These are phyloP conservation scores for Cucurbita maxima DNA, from an alignment of 306 rosid genomes.

Conservation along the genomic window DNA sequence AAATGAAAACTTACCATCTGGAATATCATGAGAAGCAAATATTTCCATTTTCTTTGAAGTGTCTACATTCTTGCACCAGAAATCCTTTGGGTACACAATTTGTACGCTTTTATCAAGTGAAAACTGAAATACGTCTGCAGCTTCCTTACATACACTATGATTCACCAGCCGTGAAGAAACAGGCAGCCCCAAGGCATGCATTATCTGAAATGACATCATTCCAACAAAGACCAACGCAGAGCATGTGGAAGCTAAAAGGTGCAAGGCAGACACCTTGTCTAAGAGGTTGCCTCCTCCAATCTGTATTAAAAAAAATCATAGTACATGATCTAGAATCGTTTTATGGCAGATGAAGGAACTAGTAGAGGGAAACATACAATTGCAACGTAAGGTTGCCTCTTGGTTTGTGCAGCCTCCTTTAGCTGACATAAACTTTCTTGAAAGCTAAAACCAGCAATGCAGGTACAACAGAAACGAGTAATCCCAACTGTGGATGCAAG, in stretches of 20 bases:
- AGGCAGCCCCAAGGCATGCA: constrained; percentile 52
- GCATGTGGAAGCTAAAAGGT: constrained; percentile 54
- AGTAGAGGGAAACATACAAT: constrained; percentile 38
- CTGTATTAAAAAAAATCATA: constrained; percentile 24
- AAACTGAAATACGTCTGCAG: constrained; percentile 37
- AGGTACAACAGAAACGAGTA: constrained; percentile 57
- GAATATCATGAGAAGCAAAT: constrained; percentile 45
- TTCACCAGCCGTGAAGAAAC: constrained; percentile 46
- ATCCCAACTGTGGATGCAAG: constrained; percentile 82
- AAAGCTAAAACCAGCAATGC: constrained; percentile 77
- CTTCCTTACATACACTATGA: constrained; percentile 28
- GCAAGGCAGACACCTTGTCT: constrained; percentile 60
- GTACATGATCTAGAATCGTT: neutral
- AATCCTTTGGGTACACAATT: constrained; percentile 64
- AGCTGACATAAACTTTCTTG: constrained; percentile 46
- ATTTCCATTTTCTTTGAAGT: constrained; percentile 31
- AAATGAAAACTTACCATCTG: constrained; percentile 44
- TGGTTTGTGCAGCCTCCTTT: constrained; percentile 28
- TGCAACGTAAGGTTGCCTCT: constrained; percentile 59
- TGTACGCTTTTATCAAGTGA: constrained; percentile 32
- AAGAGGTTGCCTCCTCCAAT: constrained; percentile 64
- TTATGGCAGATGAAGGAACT: neutral
- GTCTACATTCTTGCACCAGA: constrained; percentile 50
- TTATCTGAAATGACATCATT: constrained; percentile 81
- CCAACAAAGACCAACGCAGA: constrained; percentile 72